Base-by-base conservation (phyloP, 805 yeast genomes). In the Ogataea thermomethanolica region DNA sequence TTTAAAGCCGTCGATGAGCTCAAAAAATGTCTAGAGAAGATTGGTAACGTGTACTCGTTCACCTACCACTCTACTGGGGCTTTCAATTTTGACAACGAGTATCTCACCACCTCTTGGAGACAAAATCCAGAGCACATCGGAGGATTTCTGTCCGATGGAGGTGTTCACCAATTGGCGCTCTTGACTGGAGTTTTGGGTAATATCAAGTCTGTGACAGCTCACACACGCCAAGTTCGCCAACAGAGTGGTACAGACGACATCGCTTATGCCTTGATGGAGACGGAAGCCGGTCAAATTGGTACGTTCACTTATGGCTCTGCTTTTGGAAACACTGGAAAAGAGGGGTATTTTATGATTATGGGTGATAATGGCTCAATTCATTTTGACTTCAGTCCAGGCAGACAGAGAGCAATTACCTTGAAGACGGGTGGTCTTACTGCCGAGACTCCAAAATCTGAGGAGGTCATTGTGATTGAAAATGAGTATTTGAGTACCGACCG, bases 161-260 rank as follows among this genome's bases (percentile, higher is more conserved):
- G 97, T 59, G 98, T 91, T 17, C 98, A 91, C 65, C 97, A 90
- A 63, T 68, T 90, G 61, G 96, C 96, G 3, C 67, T 88, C 27
- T 73, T 90, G 49, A 88, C 95, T 7, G 87, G 79, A 44, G 79
- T 88, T 13, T 69, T 91, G 39, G 97, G 98, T 38, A 69, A 71
- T 17, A 81, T 88, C 11, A 78, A 74, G 35, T 62, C 80, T 6
- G 78, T 90, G 27, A 75, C 86, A 39, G 96, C 89, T 8, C 74
- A 75, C 50, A 82, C 96, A 10, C 78, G 70, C 45, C 96, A 89
- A 65, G 73, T 86, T 35, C 76, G 89, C 58, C 69, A 79, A 55
- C 76, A 74, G 53, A 79, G 91, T 44, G 97, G 97, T 25, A 73
- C 82, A 39, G 90, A 82, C 48, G 98, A 91, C 63, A 73, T 84